Evolutionary conservation across 2,329 filamentous ascomycete species (phyloP), one percentile per base, ranked within the genome.

Genomic region (Periconia digitata): DNA sequence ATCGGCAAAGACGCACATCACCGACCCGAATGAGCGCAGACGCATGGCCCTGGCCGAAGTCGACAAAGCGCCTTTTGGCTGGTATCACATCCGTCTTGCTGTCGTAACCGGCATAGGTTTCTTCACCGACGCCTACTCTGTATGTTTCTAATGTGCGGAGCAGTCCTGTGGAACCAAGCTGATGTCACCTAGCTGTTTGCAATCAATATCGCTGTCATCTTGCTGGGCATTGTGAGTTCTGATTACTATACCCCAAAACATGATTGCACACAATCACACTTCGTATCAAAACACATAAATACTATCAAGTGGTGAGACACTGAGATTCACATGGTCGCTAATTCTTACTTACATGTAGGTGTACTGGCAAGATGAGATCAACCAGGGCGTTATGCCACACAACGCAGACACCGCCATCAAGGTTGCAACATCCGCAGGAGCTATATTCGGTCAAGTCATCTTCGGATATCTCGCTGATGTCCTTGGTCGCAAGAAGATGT

Each of bases 91-190:
- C 49, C 82, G 89, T 35, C 86, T 89, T 49, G 82, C 89, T 45
- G 74, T 89, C 8, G 89, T 92, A 20, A 89, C 89, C 23, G 89
- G 90, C 61, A 86, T 92, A 53, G 90, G 89, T 59, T 94, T 95
- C 82, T 94, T 94, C 73, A 92, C 89, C 15, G 90, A 92, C 67
- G 87, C 87, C 12, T 92, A 92, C 72, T 63, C 57, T 55, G 62
- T 66, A 54, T 15, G 49, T 27, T 21, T 35, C 15, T n/a, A 16
- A 1, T 15, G 13, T n/a, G 20, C 16, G 18, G 27, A 32, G 27
- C 12, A 29, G 8, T n/a, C 5, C 17, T 39, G 35, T 39, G 37
- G 21, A 21, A 35, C 20, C 21, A 38, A 17, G 17, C 47, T 50
- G 18, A 50, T 39, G 16, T 36, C 38, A 13, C 16, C 22, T 39